These are phyloP conservation scores for Colletotrichum gloeosporioides DNA, from an alignment of 2,329 filamentous ascomycete species.

Conservation along the genomic window DNA sequence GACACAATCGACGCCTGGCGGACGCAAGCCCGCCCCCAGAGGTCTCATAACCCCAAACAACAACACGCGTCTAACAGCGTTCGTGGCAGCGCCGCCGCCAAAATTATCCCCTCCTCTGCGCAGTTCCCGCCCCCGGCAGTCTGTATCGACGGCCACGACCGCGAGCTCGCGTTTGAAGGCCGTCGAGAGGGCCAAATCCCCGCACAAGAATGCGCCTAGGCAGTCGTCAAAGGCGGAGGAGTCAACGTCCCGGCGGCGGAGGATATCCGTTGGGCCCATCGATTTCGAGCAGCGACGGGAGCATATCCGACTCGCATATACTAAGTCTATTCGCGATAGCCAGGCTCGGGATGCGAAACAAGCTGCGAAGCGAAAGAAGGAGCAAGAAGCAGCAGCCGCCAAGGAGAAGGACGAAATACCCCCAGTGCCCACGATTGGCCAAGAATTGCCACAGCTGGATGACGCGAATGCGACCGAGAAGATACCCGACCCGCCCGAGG, in stretches of 20 bases:
- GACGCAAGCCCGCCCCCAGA: conserved; percentile 46
- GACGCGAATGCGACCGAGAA: neutral
- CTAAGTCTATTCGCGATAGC: conserved; percentile 78
- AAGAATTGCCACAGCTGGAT: neutral
- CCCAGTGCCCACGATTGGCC: conserved; percentile 3
- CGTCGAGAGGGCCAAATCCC: conserved; percentile 59
- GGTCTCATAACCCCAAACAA: conserved; percentile 53
- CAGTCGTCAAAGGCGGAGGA: conserved; percentile 41
- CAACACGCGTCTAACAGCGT: conserved; percentile 71
- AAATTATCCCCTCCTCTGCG: conserved; percentile 80
- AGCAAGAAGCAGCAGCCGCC: conserved; percentile 52
- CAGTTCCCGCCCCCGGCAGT: conserved; percentile 81
- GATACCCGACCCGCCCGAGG: neutral
- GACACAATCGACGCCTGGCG: conserved; percentile 34
- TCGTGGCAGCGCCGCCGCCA: conserved; percentile 72
- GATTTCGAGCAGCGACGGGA: conserved; percentile 85
- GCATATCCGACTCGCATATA: conserved; percentile 85
- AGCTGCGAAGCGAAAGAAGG: conserved; percentile 58
- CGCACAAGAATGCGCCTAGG: conserved; percentile 37
- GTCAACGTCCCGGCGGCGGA: conserved; percentile 47
- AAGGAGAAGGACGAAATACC: conserved; percentile 33
- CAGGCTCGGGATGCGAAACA: conserved; percentile 64
- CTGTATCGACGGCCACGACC: conserved; percentile 77
- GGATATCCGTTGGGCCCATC: conserved; percentile 73
- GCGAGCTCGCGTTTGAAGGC: conserved; percentile 71